A percentile compares a stretch with the other conserved stretches of the same genome.
Evolutionary conservation across 176 grass and related monocot genomes (phyloP).

Genomic region (Themeda triandra): DNA sequence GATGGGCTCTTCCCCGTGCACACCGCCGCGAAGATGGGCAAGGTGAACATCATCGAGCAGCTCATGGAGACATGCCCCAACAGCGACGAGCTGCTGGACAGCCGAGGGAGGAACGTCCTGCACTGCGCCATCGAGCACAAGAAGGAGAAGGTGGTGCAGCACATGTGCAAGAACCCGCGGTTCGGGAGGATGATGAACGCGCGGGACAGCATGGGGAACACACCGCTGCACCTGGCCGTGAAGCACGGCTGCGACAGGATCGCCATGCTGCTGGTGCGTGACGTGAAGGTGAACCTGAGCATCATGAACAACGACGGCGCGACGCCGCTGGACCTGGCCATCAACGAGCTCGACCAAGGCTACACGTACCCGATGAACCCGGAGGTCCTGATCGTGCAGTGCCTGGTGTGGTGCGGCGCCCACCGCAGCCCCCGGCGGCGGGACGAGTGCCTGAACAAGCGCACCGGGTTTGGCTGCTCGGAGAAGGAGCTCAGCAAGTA

Average conservation of each 20-base stretch:
- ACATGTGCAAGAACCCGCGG: conserved; percentile 10
- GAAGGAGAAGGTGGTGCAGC: conserved; percentile 20
- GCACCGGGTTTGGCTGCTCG: not conserved
- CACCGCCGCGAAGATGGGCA: conserved; percentile 39
- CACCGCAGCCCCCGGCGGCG: conserved; percentile 17
- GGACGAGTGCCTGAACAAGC: conserved; percentile 17
- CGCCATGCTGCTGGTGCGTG: not conserved
- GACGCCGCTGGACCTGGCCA: conserved; percentile 43
- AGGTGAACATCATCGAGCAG: conserved; percentile 14
- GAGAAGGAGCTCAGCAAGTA: conserved; percentile 37
- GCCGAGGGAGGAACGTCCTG: conserved; percentile 30
- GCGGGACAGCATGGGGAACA: conserved; percentile 26
- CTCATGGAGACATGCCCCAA: conserved; percentile 30
- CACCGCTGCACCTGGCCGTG: conserved; percentile 51
- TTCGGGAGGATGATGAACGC: conserved; percentile 38
- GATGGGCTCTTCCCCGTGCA: conserved; percentile 41
- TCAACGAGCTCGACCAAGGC: not conserved
- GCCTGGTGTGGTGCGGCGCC: conserved; percentile 42
- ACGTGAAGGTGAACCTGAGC: conserved; percentile 17
- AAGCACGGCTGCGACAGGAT: not conserved
- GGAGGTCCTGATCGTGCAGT: conserved; percentile 29
- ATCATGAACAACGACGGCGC: conserved; percentile 38
- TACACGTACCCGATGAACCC: conserved; percentile 32
- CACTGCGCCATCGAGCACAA: conserved; percentile 31
- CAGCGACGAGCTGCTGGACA: conserved; percentile 42